These are phyloP conservation scores for Penicillium sp. DNA, from an alignment of 2,329 filamentous ascomycete species.

Conservation along the genomic window DNA sequence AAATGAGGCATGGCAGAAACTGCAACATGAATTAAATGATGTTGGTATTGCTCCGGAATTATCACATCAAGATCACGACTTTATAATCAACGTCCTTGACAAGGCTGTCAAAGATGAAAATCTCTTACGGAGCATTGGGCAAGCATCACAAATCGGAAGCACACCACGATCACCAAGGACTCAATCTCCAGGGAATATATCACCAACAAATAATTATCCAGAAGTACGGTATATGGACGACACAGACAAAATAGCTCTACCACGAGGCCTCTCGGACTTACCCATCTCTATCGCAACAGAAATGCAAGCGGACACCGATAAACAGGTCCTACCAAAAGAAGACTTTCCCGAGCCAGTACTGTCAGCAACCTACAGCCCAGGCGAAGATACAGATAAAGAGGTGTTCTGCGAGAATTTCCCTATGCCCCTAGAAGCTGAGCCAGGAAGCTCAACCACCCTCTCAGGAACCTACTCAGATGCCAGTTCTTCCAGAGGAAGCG, in stretches of 20 bases:
- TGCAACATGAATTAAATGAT: constrained; percentile 9
- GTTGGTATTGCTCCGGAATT: constrained; percentile 10
- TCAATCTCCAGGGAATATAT: background rate
- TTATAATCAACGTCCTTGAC: constrained; percentile 12
- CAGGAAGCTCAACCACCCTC: background rate
- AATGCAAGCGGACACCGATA: background rate
- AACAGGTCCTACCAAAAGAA: constrained; percentile 4
- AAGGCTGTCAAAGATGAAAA: constrained; percentile 5
- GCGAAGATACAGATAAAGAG: constrained; percentile 9
- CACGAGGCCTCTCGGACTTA: background rate
- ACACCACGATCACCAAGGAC: background rate
- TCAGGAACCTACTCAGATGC: background rate
- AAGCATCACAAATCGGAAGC: background rate
- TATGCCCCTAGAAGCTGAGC: constrained; percentile 4
- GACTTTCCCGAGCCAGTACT: constrained; percentile 15
- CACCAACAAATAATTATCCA: background rate
- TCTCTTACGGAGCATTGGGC: constrained; percentile 1
- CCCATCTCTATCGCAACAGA: background rate
- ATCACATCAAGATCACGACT: constrained; percentile 9
- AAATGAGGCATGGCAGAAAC: constrained; percentile 8
- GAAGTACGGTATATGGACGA: background rate
- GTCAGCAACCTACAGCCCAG: constrained; percentile 3
- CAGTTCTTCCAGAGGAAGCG: background rate
- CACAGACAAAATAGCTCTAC: constrained; percentile 7
- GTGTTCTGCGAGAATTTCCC: constrained; percentile 2